Percentiles rank a stretch among this genome's conserved stretches.
Evolutionary conservation across 1,139 yeast genomes (phyloP).

Genomic region (Debaryomycetaceae sp.): DNA sequence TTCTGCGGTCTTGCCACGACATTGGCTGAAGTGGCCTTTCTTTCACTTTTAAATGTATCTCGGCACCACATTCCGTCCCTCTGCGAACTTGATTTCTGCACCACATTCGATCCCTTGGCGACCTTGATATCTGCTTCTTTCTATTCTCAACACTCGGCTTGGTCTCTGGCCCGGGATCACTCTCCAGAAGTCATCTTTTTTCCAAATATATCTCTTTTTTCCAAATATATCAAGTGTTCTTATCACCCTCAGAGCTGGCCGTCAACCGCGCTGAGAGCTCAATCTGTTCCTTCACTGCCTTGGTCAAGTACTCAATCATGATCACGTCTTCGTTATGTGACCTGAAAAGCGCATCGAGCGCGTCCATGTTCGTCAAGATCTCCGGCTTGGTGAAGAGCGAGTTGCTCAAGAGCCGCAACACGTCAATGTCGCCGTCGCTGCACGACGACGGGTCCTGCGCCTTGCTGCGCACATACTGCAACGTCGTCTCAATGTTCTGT

Average conservation of each 20-base stretch:
- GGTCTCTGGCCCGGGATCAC: too few species aligned
- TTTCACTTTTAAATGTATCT: too few species aligned
- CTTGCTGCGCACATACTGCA: slow-evolving; percentile 38
- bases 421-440: slow-evolving; percentile 36
- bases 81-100: too few species aligned
- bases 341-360: slow-evolving; percentile 52
- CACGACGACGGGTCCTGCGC: slow-evolving; percentile 25
- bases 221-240: slow-evolving; percentile 7
- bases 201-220: too few species aligned
- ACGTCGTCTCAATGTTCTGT: slow-evolving; percentile 38
- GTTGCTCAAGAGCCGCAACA: slow-evolving; percentile 61
- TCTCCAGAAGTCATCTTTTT: too few species aligned
- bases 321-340: slow-evolving; percentile 73
- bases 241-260: slow-evolving; percentile 18
- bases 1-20: too few species aligned
- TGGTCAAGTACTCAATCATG: slow-evolving; percentile 75
- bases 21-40: too few species aligned
- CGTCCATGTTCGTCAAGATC: slow-evolving; percentile 44
- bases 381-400: slow-evolving; percentile 52
- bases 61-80: too few species aligned
- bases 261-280: slow-evolving; percentile 72
- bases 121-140: too few species aligned
- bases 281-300: slow-evolving; percentile 77
- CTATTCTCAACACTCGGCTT: too few species aligned
- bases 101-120: too few species aligned